Conservation (phyloP, 768 basidiomycete genomes). For the Gymnopilus dilepis region DNA sequence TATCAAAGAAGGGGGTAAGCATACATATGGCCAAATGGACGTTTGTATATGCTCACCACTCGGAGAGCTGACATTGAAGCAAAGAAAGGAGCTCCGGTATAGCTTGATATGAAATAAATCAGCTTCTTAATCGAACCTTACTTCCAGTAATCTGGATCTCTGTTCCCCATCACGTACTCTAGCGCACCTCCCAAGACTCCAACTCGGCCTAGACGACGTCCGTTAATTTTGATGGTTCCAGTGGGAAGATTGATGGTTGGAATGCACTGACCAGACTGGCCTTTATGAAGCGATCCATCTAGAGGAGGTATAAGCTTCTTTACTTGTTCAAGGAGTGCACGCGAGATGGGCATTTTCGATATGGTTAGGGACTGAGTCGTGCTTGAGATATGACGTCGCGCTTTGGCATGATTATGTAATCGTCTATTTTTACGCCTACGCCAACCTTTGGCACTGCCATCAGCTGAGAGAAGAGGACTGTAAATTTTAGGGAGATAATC, state of each 20-base stretch:
- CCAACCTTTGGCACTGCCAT: background rate
- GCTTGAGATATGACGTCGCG: conserved; percentile 8
- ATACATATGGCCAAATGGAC: background rate
- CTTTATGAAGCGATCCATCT: conserved; percentile 89
- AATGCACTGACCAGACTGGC: conserved; percentile 76
- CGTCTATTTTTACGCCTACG: background rate
- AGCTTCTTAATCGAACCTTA: background rate
- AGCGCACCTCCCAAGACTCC: conserved; percentile 93
- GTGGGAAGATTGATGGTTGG: background rate
- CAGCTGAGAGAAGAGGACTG: background rate
- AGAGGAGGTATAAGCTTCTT: conserved; percentile 90
- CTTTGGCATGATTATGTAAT: conserved; percentile 1
- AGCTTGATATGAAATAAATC: conserved; percentile 44
- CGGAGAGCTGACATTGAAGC: conserved; percentile 90
- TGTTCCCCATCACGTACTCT: conserved; percentile 62
- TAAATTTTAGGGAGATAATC: background rate
- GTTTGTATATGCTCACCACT: conserved; percentile 70
- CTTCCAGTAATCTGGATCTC: background rate
- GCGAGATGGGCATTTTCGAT: conserved; percentile 62
- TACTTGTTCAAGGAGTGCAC: conserved; percentile 68
- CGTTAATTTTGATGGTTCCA: conserved; percentile 1
- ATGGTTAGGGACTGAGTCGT: background rate
- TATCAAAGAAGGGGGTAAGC: conserved; percentile 30
- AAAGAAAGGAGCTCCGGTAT: conserved; percentile 97
- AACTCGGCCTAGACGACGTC: conserved; percentile 67